phyloP scores from a whole-genome alignment of 495 filamentous ascomycete species.

The Bacidia rubella region DNA sequence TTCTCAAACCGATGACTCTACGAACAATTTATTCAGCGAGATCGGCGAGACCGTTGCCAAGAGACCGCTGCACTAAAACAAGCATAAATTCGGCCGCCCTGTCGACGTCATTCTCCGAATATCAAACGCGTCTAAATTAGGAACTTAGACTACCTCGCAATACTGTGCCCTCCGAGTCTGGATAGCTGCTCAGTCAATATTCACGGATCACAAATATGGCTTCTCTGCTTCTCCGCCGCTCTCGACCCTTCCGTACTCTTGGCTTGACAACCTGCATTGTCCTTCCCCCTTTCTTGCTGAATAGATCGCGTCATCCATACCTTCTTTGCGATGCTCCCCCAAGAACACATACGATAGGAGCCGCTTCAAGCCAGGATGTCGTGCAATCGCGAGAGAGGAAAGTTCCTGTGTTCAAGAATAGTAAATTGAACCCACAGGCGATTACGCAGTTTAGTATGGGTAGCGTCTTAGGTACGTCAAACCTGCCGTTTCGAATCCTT shows the following conservation, averaged over 20 bases:
- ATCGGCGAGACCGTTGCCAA: conserved; percentile 6
- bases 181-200: neutral
- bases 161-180: too few relatives aligned
- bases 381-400: conserved; percentile 16
- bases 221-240: conserved; percentile 23
- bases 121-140: too few relatives aligned
- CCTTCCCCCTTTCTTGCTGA: neutral
- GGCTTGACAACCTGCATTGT: conserved; percentile 26
- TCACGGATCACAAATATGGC: conserved; percentile 3
- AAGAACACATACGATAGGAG: neutral
- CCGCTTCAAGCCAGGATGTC: conserved; percentile 16
- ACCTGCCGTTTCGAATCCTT: neutral
- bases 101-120: neutral
- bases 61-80: neutral
- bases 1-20: neutral
- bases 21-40: neutral
- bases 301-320: conserved; percentile 1
- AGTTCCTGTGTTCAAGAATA: conserved; percentile 21
- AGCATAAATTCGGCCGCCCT: too few relatives aligned
- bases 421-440: conserved; percentile 33
- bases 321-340: conserved; percentile 13
- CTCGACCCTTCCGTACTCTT: conserved; percentile 23
- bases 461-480: conserved; percentile 43
- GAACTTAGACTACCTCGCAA: too few relatives aligned
- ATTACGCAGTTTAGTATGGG: conserved; percentile 58